Base-by-base conservation (phyloP, 176 grass and related monocot genomes). In the Pontederia crassipes region DNA sequence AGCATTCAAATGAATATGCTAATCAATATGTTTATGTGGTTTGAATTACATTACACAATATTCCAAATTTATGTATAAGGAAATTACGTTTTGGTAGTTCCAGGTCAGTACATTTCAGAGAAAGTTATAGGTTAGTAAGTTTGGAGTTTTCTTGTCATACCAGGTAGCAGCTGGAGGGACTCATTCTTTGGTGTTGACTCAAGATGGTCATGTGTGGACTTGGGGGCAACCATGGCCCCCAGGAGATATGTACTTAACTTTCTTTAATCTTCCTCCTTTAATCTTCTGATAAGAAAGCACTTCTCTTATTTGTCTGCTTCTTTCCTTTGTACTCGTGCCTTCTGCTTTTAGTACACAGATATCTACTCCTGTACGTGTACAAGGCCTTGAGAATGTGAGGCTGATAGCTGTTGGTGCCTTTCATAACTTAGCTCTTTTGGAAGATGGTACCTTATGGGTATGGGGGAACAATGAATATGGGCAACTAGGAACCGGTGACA, bases 381-480 rank as follows among this genome's bases (percentile, higher is more conserved):
- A 98, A 81, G 93, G 93, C 40, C 81, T 92, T 53, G 77, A 98
- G 67, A 79, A 28, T 49, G 87, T 98, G 71, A 74, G 48, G 56
- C 52, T 81, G 74, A 98, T 92, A 75, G 87, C 93, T n/a, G 93
- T 98, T 61, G 93, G 93, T 54, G 93, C 93, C 80, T 98, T 98
- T 72, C 93, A 98, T 74, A 98, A 98, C 75, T 85, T 98, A 67
- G 93, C 93, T 54, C 74, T 98, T 11, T 52, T 83, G 71, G 73
- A 85, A 20, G 79, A 92, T 65, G 87, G 93, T 58, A 72, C 66
- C 47, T 85, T 98, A 77, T 98, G 87, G 93, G 93, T 87, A 12
- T 97, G 93, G 93, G 93, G 93, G 54, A 97, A 78, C 64, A 97
- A 97, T 69, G 93, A 97, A 57, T 97, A 97, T 59, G 93, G 93